Conservation (phyloP, 2,329 filamentous ascomycete genomes). For the Scopulariopsis brevicaulis region DNA sequence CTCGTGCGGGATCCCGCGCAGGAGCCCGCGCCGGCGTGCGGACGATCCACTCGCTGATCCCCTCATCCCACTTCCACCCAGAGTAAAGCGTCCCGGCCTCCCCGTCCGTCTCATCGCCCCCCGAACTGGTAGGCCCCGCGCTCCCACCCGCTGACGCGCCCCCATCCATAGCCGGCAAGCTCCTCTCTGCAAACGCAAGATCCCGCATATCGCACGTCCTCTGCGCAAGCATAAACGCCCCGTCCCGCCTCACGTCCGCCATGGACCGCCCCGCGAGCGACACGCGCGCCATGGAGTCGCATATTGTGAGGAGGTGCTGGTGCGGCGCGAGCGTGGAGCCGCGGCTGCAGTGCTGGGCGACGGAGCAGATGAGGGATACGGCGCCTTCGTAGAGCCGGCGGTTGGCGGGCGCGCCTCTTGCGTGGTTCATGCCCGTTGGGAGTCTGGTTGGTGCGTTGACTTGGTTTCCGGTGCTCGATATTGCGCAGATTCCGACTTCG, state of each 20-base stretch:
- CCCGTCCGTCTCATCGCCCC: neutral
- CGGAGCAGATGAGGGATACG: slow-evolving; percentile 27
- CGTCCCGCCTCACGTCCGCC: slow-evolving; percentile 27
- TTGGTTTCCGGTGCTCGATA: neutral
- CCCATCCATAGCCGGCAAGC: slow-evolving; percentile 11
- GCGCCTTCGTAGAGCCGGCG: slow-evolving; percentile 16
- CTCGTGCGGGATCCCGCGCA: neutral
- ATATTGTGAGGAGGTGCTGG: slow-evolving; percentile 26
- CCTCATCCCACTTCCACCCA: slow-evolving; percentile 5
- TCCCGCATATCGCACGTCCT: slow-evolving; percentile 40
- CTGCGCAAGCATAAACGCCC: slow-evolving; percentile 39
- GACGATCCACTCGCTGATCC: slow-evolving; percentile 6
- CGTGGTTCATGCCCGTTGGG: neutral
- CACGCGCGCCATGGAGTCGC: slow-evolving; percentile 23
- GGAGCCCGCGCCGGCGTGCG: neutral
- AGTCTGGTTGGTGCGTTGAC: neutral
- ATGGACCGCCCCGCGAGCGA: slow-evolving; percentile 19
- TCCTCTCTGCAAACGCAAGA: slow-evolving; percentile 38
- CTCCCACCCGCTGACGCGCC: neutral
- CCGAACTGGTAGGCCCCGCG: neutral
- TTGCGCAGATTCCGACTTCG: neutral
- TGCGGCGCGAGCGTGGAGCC: slow-evolving; percentile 23
- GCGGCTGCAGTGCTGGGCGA: slow-evolving; percentile 35
- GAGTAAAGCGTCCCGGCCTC: neutral
- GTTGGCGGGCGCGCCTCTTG: neutral